phyloP scores from a whole-genome alignment of 139 green algal genomes.

The Microglena sp. region DNA sequence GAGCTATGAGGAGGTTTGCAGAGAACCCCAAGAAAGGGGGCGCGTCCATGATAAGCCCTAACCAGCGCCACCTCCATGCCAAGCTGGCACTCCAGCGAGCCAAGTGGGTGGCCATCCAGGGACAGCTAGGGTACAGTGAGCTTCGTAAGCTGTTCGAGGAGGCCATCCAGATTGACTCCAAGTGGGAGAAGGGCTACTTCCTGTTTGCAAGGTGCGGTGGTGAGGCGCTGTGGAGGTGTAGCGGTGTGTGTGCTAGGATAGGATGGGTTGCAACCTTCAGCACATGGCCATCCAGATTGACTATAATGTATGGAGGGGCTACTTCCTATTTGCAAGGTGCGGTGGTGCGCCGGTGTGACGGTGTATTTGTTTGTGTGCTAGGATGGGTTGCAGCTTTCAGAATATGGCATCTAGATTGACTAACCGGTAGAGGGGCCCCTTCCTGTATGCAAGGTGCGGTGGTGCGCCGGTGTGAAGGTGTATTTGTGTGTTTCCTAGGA shows the following conservation, averaged over 20 bases:
- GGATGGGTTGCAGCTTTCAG: no score
- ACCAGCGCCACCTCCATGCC: neutral
- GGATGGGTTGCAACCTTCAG: no score
- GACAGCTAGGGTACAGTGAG: constrained; percentile 20
- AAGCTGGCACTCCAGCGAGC: constrained; percentile 1
- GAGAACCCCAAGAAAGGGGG: neutral
- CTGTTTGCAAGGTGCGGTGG: constrained; percentile 45
- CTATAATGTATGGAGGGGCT: constrained; percentile 58
- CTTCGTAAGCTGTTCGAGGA: constrained; percentile 51
- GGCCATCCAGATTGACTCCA: constrained; percentile 36
- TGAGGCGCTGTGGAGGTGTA: neutral
- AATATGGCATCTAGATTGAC: constrained; percentile 39
- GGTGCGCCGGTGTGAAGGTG: neutral
- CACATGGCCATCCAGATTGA: constrained; percentile 44
- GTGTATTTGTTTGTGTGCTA: neutral
- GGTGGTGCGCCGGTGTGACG: neutral
- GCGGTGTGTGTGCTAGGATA: no score
- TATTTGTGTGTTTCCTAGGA: neutral
- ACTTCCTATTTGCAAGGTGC: constrained; percentile 71
- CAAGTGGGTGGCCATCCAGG: constrained; percentile 1
- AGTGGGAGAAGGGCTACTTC: constrained; percentile 80
- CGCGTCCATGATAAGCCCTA: neutral
- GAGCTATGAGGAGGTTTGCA: constrained; percentile 17
- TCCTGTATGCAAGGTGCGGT: constrained; percentile 50
- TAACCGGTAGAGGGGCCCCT: constrained; percentile 61